Percentiles rank a stretch among this genome's conserved stretches.
These are phyloP conservation scores for Lepidium aucheri DNA, from an alignment of 345 rosid genomes.

Conservation along the genomic window DNA sequence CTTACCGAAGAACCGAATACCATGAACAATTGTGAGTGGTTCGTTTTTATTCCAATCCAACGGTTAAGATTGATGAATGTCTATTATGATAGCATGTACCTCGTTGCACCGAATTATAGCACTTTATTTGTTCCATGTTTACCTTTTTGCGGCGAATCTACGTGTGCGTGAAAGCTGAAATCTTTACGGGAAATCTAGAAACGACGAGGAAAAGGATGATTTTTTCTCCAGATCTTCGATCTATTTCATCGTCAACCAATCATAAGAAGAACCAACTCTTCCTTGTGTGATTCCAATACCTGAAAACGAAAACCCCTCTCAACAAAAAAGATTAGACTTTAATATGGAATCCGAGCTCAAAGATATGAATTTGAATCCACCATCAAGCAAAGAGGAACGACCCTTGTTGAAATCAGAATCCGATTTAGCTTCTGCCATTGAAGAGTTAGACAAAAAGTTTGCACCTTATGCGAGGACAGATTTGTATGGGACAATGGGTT, in stretches of 20 bases:
- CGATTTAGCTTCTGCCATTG: constrained; percentile 29
- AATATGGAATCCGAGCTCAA: constrained; percentile 69
- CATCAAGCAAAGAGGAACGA: constrained; percentile 55
- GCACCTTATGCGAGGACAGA: constrained; percentile 81
- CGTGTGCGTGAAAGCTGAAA: constrained; percentile 24
- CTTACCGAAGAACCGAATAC: too few relatives aligned
- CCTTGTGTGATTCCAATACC: constrained; percentile 4
- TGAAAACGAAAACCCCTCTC: not conserved
- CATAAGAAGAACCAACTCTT: not conserved
- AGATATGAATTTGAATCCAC: constrained; percentile 36
- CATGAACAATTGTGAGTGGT: not conserved
- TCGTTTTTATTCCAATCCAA: not conserved
- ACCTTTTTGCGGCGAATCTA: constrained; percentile 29
- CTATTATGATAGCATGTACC: not conserved
- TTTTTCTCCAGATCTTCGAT: constrained; percentile 23
- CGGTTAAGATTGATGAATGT: constrained; percentile 4
- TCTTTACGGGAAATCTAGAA: constrained; percentile 19
- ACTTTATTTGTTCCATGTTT: not conserved
- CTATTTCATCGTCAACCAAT: not conserved
- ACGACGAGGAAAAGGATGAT: constrained; percentile 14
- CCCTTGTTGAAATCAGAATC: constrained; percentile 66
- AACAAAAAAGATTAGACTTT: not conserved
- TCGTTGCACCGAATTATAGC: not conserved
- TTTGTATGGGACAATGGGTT: constrained; percentile 82
- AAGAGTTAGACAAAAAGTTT: constrained; percentile 81